A percentile compares a stretch with the other conserved stretches of the same genome.
These are phyloP conservation scores for Fusarium sp. DNA, from an alignment of 2,329 filamentous ascomycete species.

Conservation along the genomic window DNA sequence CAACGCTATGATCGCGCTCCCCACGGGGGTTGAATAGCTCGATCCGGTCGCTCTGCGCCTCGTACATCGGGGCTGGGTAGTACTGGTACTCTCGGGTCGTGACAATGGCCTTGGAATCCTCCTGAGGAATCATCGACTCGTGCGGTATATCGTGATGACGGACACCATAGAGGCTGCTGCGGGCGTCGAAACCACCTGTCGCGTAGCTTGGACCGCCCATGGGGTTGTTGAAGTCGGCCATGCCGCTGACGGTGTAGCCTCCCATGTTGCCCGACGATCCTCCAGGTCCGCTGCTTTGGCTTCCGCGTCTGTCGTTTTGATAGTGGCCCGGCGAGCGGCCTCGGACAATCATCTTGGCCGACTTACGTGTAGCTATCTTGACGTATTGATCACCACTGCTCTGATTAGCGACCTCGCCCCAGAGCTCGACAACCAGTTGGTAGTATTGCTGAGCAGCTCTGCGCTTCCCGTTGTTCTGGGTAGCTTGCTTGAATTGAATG, in stretches of 20 bases:
- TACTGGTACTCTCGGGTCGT: constrained; percentile 65
- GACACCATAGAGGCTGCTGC: constrained; percentile 52
- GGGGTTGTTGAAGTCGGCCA: constrained; percentile 43
- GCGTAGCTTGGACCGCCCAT: constrained; percentile 47
- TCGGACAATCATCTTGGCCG: constrained; percentile 86
- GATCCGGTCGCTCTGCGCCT: constrained; percentile 57
- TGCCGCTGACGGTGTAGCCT: constrained; percentile 46
- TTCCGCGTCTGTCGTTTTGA: constrained; percentile 74
- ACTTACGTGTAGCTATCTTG: constrained; percentile 77
- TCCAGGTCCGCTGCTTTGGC: constrained; percentile 72
- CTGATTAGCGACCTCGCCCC: constrained; percentile 70
- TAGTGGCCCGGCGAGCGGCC: constrained; percentile 86
- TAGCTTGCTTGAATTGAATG: constrained; percentile 94
- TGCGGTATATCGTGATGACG: constrained; percentile 61
- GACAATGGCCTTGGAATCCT: constrained; percentile 62
- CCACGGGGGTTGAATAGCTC: constrained; percentile 60
- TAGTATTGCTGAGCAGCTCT: constrained; percentile 93
- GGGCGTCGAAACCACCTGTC: constrained; percentile 41
- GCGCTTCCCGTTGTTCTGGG: constrained; percentile 92
- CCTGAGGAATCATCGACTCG: constrained; percentile 61
- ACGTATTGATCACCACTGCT: constrained; percentile 64
- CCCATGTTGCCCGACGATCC: constrained; percentile 72
- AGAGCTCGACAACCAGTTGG: constrained; percentile 87
- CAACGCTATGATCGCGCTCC: constrained; percentile 47
- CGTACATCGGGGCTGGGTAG: constrained; percentile 62